Evolutionary conservation across 495 filamentous ascomycete genomes (phyloP).

Genomic region (Viridothelium virens): DNA sequence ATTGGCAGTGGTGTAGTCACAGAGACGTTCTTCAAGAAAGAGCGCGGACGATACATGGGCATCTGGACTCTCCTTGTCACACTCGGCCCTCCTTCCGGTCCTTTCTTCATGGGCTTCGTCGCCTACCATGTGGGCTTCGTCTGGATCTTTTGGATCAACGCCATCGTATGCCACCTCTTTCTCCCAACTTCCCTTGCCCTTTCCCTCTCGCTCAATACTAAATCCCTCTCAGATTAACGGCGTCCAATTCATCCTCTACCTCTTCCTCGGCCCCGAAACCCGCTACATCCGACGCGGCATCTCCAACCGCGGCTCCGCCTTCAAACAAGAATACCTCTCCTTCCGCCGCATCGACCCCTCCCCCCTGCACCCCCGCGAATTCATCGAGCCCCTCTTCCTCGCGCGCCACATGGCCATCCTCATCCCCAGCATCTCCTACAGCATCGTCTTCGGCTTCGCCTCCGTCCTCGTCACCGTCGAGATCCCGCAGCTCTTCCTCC

Average conservation of each 20-base stretch:
- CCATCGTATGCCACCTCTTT: conserved; percentile 35
- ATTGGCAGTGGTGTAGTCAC: conserved; percentile 47
- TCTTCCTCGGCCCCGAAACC: conserved; percentile 51
- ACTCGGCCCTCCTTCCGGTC: conserved; percentile 39
- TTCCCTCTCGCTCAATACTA: not conserved
- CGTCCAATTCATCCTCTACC: conserved; percentile 45
- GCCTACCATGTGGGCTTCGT: conserved; percentile 25
- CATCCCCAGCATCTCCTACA: conserved; percentile 45
- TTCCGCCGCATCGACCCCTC: conserved; percentile 44
- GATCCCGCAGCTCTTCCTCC: conserved; percentile 44
- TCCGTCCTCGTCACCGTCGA: conserved; percentile 45
- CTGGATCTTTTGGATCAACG: conserved; percentile 32
- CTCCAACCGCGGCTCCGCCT: conserved; percentile 26
- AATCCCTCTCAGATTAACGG: conserved; percentile 40
- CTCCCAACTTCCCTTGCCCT: not conserved
- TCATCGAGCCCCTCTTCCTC: conserved; percentile 42
- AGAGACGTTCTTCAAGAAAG: conserved; percentile 20
- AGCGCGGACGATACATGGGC: conserved; percentile 18
- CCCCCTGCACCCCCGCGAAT: conserved; percentile 42
- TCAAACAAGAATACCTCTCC: conserved; percentile 39
- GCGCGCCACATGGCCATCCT: conserved; percentile 37
- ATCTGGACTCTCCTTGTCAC: conserved; percentile 39
- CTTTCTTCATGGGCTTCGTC: conserved; percentile 30
- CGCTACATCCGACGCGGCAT: conserved; percentile 38
- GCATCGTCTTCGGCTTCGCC: conserved; percentile 47